Base-by-base conservation (phyloP, 2,329 filamentous ascomycete genomes). In the Colletotrichum nymphaeae region DNA sequence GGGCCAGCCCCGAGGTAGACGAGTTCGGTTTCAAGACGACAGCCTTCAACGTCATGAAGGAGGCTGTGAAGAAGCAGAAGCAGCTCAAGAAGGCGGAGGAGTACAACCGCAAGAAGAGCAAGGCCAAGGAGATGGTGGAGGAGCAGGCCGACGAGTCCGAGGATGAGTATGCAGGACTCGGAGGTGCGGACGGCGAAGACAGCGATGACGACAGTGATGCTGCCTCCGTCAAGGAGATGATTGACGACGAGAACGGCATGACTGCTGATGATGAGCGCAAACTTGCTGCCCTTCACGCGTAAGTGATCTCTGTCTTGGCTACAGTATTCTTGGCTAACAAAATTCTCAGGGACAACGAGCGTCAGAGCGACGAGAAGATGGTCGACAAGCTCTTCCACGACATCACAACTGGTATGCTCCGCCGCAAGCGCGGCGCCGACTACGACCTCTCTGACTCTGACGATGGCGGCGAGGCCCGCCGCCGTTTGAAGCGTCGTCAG, bases 141-240 rank as follows among this genome's bases (percentile, higher is more conserved):
- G 97, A 98, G 76, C 95, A 97, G 80, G 96, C 97, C 74, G 94
- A 98, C 78, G 97, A 99, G 83, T 99, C 97, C 0, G 97, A 99
- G 80, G 97, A 99, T 80, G 97, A 99, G 82, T 99, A 98, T 81
- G 96, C 95, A 52, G 97, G 97, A 5, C 87, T 99, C 11, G 97
- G 97, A 76, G 97, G 97, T 75, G 93, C 87, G 12, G 96, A 95
- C 82, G 95, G 96, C 73, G 96, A 98, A 76, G 94, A 96, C 76
- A 93, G 89, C 56, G 93, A 92, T 68, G 93, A 95, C 72, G 90
- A 94, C 73, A 93, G 93, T 46, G 92, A 93, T 46, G 92, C 92
- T 35, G 90, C 83, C 14, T 88, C 93, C 8, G 90, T 97, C 75
- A 90, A 93, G 77, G 92, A 95, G 75, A 97, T 99, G 91, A 98